A percentile compares a stretch with the other conserved stretches of the same genome.
Evolutionary conservation across 164 flowering plant species (phyloP).

Genomic region (Tinospora cordifolia): DNA sequence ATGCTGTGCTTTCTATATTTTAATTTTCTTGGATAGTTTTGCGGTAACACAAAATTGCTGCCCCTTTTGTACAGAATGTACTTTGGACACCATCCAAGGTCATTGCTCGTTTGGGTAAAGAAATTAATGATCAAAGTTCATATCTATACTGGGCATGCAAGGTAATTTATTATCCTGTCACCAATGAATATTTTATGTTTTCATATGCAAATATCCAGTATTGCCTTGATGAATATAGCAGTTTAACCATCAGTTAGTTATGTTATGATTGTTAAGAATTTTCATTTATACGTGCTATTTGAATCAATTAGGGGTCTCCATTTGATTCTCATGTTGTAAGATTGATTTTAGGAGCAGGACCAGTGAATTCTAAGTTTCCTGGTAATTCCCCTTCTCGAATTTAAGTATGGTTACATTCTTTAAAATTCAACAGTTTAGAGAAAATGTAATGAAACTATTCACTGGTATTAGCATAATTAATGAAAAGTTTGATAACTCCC

Average conservation of each 20-base stretch:
- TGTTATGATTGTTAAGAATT: not conserved
- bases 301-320: not conserved
- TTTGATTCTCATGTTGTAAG: too few relatives aligned
- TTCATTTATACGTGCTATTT: not conserved
- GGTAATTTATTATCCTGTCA: slow-evolving; percentile 28
- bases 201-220: not conserved
- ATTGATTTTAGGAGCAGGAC: too few relatives aligned
- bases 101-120: slow-evolving; percentile 85
- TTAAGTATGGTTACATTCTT: too few relatives aligned
- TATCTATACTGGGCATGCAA: slow-evolving; percentile 95
- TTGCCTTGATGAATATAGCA: not conserved
- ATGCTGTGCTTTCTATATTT: not conserved
- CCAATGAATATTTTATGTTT: not conserved
- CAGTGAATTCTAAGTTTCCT: too few relatives aligned
- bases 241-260: not conserved
- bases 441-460: too few relatives aligned
- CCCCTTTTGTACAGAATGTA: slow-evolving; percentile 35
- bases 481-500: too few relatives aligned
- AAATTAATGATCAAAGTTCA: slow-evolving; percentile 70
- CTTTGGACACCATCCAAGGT: slow-evolving; percentile 87
- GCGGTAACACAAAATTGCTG: not conserved
- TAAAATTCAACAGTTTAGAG: too few relatives aligned
- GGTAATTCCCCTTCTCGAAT: too few relatives aligned
- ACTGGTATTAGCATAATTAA: too few relatives aligned
- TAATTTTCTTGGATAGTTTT: not conserved